Percentiles rank a stretch among this genome's conserved stretches.
phyloP scores from a whole-genome alignment of 768 basidiomycete species.

The Tylopilus rubrobrunneus region DNA sequence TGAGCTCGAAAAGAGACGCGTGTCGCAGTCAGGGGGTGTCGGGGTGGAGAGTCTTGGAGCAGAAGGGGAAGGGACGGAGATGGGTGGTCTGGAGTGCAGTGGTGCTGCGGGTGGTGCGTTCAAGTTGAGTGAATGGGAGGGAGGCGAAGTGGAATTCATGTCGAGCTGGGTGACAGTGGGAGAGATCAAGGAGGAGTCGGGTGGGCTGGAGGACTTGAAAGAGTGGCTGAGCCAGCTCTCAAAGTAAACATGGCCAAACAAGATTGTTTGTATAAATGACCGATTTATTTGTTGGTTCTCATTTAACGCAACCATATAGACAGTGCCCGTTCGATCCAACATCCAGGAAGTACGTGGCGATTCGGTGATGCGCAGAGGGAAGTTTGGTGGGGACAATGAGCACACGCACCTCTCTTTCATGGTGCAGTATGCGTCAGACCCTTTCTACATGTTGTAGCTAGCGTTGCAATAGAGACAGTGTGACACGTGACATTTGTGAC shows the following conservation, averaged over 20 bases:
- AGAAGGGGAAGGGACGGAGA: constrained; percentile 58
- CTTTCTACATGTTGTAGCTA: constrained; percentile 46
- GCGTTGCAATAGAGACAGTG: neutral
- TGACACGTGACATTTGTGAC: constrained; percentile 2
- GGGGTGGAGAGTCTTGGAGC: constrained; percentile 71
- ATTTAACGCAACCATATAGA: constrained; percentile 59
- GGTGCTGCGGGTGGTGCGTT: constrained; percentile 52
- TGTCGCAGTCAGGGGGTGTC: constrained; percentile 59
- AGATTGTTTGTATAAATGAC: constrained; percentile 11
- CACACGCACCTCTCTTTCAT: constrained; percentile 44
- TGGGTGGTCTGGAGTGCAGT: constrained; percentile 73
- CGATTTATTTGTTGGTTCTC: neutral
- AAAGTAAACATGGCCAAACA: constrained; percentile 31
- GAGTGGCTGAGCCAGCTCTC: constrained; percentile 45
- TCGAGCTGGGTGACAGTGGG: constrained; percentile 50
- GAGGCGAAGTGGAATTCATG: constrained; percentile 68
- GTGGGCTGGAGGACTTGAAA: constrained; percentile 41
- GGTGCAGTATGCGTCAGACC: constrained; percentile 64
- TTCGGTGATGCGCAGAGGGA: constrained; percentile 64
- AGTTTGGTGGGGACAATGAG: constrained; percentile 54
- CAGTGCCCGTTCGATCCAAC: constrained; percentile 61
- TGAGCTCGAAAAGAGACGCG: constrained; percentile 75
- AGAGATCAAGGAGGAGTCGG: constrained; percentile 28
- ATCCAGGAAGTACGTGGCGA: constrained; percentile 54
- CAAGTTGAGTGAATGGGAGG: constrained; percentile 80